phyloP scores from a whole-genome alignment of 2,329 filamentous ascomycete genomes.

The Madurella fahalii region DNA sequence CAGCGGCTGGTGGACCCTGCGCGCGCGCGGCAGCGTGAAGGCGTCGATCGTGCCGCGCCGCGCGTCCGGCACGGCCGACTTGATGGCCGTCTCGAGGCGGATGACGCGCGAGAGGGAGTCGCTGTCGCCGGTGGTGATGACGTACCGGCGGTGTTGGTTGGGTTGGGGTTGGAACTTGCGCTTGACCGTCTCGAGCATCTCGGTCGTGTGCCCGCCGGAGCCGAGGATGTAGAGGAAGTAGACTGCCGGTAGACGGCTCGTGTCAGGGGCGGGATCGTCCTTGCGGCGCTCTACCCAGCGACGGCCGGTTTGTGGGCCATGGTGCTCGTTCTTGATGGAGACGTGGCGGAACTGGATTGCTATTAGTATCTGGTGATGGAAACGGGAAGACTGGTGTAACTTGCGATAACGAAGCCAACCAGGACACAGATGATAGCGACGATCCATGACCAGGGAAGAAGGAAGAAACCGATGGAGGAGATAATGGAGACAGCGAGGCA shows the following conservation, averaged over 20 bases:
- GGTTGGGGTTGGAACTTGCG: constrained; percentile 49
- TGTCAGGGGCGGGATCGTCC: constrained; percentile 9
- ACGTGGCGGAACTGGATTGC: constrained; percentile 19
- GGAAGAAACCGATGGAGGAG: constrained; percentile 2
- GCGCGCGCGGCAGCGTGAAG: constrained; percentile 68
- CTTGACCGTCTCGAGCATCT: constrained; percentile 83
- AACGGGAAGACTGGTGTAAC: not conserved
- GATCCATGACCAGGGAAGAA: constrained; percentile 18
- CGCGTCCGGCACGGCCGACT: constrained; percentile 33
- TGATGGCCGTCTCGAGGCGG: constrained; percentile 56
- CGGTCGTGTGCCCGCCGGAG: constrained; percentile 88
- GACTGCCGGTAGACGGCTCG: constrained; percentile 27
- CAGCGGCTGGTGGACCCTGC: constrained; percentile 77
- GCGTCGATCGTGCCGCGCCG: constrained; percentile 55
- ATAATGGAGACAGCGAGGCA: not conserved
- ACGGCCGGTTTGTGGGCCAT: not conserved
- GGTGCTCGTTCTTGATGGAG: constrained; percentile 7
- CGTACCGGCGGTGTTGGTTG: constrained; percentile 69
- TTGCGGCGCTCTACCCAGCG: constrained; percentile 5
- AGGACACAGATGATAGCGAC: constrained; percentile 9
- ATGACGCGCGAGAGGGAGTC: constrained; percentile 62
- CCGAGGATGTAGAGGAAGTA: constrained; percentile 80
- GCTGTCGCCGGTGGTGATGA: constrained; percentile 71
- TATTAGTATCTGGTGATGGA: not conserved
- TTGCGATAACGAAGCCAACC: constrained; percentile 13